These are phyloP conservation scores for Calcarisporium arbuscula DNA, from an alignment of 2,329 filamentous ascomycete genomes.

Conservation along the genomic window DNA sequence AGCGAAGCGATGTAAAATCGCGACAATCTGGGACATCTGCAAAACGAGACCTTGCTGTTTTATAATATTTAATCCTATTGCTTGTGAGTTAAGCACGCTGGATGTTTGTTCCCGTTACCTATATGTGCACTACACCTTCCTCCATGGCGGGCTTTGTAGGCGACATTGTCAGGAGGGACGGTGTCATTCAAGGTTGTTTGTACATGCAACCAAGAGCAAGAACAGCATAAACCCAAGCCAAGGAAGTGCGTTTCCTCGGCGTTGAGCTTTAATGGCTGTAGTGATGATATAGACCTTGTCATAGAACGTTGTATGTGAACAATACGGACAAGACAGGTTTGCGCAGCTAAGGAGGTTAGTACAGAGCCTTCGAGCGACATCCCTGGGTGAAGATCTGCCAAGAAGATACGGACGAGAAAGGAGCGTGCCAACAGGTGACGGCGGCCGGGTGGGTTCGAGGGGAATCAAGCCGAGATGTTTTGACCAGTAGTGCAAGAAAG, in stretches of 20 bases:
- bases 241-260: conserved; percentile 62
- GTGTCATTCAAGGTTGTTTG: conserved; percentile 48
- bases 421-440: conserved; percentile 58
- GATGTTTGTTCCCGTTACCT: too few relatives aligned
- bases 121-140: conserved; percentile 49
- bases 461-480: conserved; percentile 44
- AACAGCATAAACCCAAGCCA: conserved; percentile 63
- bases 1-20: conserved; percentile 65
- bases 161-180: conserved; percentile 37
- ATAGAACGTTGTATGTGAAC: conserved; percentile 77
- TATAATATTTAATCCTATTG: conserved; percentile 70
- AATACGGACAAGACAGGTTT: conserved; percentile 57
- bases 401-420: conserved; percentile 45
- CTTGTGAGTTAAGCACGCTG: too few relatives aligned
- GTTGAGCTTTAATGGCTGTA: conserved; percentile 53
- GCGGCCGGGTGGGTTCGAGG: conserved; percentile 70
- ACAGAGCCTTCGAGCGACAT: conserved; percentile 46
- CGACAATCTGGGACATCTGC: conserved; percentile 63
- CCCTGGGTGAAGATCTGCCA: conserved; percentile 60
- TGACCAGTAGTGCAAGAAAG: conserved; percentile 48
- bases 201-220: conserved; percentile 71
- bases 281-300: conserved; percentile 65
- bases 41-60: conserved; percentile 58
- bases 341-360: conserved; percentile 51
- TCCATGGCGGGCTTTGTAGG: conserved; percentile 47